These are phyloP conservation scores for Cyanidiococcus yangmingshanensis DNA, from an alignment of 23 red algal genomes.

Conservation along the genomic window DNA sequence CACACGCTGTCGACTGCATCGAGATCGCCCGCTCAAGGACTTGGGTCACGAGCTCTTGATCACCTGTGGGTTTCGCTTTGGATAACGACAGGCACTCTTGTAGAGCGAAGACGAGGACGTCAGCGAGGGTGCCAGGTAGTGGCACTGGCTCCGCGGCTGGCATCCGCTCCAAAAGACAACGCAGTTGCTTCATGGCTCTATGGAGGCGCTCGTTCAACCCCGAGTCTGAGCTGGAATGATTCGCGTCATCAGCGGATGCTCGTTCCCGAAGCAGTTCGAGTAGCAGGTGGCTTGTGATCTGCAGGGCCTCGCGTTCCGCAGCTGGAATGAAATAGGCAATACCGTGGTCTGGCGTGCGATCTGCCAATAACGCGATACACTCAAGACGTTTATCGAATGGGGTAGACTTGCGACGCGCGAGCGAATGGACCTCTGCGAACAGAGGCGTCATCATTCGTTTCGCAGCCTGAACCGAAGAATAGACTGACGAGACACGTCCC, in stretches of 20 bases:
- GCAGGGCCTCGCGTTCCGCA: slow-evolving; percentile 15
- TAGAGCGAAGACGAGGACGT: not conserved
- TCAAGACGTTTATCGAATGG: not conserved
- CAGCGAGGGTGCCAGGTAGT: not conserved
- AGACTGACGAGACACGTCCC: too few species aligned
- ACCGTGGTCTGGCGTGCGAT: not conserved
- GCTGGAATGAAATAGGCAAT: slow-evolving; percentile 3
- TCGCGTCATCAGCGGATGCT: not conserved
- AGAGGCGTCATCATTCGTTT: not conserved
- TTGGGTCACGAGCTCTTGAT: too few species aligned
- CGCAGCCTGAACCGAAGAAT: too few species aligned
- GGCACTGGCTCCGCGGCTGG: not conserved
- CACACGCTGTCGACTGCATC: too few species aligned
- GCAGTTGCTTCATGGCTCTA: not conserved
- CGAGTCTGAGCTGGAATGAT: not conserved
- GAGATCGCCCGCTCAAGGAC: too few species aligned
- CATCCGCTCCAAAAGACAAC: not conserved
- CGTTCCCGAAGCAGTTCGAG: not conserved
- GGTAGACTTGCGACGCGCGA: not conserved
- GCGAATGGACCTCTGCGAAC: not conserved
- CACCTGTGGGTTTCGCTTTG: too few species aligned
- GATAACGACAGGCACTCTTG: too few species aligned
- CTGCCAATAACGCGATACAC: not conserved
- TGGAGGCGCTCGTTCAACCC: not conserved
- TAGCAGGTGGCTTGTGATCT: not conserved